Percentiles rank a stretch among this genome's conserved stretches.
Evolutionary conservation across 768 basidiomycete species (phyloP).

Genomic region (Panellus pusillus): DNA sequence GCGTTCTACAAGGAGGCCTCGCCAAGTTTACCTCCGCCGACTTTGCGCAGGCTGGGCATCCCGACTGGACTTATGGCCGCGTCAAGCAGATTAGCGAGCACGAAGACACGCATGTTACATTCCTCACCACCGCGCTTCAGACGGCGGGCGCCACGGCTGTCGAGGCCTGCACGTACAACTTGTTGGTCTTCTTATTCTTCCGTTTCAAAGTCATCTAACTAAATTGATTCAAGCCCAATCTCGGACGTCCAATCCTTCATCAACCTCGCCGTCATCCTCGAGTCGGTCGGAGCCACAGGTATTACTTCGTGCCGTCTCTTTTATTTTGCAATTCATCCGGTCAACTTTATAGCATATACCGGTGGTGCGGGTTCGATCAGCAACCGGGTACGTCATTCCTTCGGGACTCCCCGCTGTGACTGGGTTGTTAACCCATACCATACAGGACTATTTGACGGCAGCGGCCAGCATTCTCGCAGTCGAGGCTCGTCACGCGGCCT

Average conservation of each 20-base stretch:
- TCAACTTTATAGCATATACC: conserved; percentile 43
- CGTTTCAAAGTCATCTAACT: not conserved
- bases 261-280: conserved; percentile 45
- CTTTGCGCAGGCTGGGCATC: conserved; percentile 50
- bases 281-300: conserved; percentile 49
- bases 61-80: conserved; percentile 48
- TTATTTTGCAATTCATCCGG: no score
- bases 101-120: conserved; percentile 48
- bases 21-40: conserved; percentile 43
- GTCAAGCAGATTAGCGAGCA: conserved; percentile 56
- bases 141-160: conserved; percentile 30
- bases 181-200: conserved; percentile 18
- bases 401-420: not conserved
- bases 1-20: conserved; percentile 45
- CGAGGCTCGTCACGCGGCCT: conserved; percentile 52
- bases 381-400: conserved; percentile 21
- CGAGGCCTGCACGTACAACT: conserved; percentile 37
- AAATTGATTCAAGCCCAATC: conserved; percentile 34
- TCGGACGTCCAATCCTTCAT: conserved; percentile 45
- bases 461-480: conserved; percentile 60
- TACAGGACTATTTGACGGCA: conserved; percentile 47
- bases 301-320: no score
- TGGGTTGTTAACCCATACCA: not conserved
- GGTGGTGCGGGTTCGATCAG: conserved; percentile 50
- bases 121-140: conserved; percentile 34